Percentiles rank a stretch among this genome's conserved stretches.
phyloP scores from a whole-genome alignment of 139 green algal species.

The Ulvella scutata region DNA sequence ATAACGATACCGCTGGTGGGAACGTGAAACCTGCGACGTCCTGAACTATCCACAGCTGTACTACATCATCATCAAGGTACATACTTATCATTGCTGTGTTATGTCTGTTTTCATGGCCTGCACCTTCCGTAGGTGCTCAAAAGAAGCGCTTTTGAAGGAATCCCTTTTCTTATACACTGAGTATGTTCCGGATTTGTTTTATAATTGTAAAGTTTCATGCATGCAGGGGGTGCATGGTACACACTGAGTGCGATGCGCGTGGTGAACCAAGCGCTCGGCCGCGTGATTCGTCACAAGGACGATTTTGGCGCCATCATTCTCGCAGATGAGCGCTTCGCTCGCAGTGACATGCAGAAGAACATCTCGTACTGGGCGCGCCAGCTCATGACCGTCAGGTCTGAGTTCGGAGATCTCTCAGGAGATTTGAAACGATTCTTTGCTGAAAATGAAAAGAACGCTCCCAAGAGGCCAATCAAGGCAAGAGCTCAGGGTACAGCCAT shows the following conservation, averaged over 20 bases:
- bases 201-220: no score
- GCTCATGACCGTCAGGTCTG: neutral
- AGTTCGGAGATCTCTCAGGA: neutral
- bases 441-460: neutral
- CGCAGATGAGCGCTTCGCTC: slow-evolving; percentile 60
- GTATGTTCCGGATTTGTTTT: no score
- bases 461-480: neutral
- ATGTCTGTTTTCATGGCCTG: no score
- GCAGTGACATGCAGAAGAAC: neutral
- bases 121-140: no score
- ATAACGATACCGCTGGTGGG: no score
- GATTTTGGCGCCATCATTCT: slow-evolving; percentile 89
- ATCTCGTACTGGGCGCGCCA: neutral
- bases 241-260: slow-evolving; percentile 39
- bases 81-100: no score
- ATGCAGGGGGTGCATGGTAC: slow-evolving; percentile 5
- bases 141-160: no score
- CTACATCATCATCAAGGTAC: no score
- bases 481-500: no score
- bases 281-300: slow-evolving; percentile 83
- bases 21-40: no score
- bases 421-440: neutral
- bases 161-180: no score
- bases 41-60: no score
- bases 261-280: slow-evolving; percentile 92